A percentile compares a stretch with the other conserved stretches of the same genome.
These are phyloP conservation scores for Gillenia trifoliata DNA, from an alignment of 306 rosid species.

Conservation along the genomic window DNA sequence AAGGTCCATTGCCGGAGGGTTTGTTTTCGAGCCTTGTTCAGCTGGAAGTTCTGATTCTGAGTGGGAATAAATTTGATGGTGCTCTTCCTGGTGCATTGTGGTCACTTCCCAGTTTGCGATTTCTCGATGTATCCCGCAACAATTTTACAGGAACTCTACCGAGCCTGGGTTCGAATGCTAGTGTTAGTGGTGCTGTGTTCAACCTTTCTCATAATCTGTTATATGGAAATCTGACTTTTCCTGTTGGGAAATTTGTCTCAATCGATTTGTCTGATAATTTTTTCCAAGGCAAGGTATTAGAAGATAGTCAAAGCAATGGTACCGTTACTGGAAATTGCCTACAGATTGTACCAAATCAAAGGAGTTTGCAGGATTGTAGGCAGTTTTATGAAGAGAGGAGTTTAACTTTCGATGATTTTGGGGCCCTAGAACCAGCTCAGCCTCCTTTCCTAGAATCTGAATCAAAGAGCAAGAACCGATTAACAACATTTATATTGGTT, in stretches of 20 bases:
- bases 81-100: conserved; percentile 39
- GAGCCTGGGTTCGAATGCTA: conserved; percentile 20
- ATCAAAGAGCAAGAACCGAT: conserved; percentile 33
- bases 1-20: conserved; percentile 37
- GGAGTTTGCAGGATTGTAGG: conserved; percentile 45
- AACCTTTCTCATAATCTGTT: conserved; percentile 69
- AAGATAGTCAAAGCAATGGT: conserved; percentile 29
- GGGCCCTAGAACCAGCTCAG: conserved; percentile 12
- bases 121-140: conserved; percentile 66
- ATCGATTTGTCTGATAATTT: conserved; percentile 73
- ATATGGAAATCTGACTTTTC: conserved; percentile 49
- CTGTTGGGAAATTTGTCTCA: conserved; percentile 19
- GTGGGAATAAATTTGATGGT: conserved; percentile 49
- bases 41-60: conserved; percentile 39
- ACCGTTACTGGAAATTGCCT: conserved; percentile 62
- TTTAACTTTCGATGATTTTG: conserved; percentile 34
- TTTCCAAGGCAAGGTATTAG: conserved; percentile 53
- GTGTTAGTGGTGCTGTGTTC: conserved; percentile 28
- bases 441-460: background rate
- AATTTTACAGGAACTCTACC: conserved; percentile 55
- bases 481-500: conserved; percentile 53
- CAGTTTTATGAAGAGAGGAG: conserved; percentile 44
- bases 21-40: conserved; percentile 35
- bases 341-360: conserved; percentile 42
- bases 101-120: conserved; percentile 41